These are phyloP conservation scores for Cnidoscolus chayamansa DNA, from an alignment of 441 rosid species.

Conservation along the genomic window DNA sequence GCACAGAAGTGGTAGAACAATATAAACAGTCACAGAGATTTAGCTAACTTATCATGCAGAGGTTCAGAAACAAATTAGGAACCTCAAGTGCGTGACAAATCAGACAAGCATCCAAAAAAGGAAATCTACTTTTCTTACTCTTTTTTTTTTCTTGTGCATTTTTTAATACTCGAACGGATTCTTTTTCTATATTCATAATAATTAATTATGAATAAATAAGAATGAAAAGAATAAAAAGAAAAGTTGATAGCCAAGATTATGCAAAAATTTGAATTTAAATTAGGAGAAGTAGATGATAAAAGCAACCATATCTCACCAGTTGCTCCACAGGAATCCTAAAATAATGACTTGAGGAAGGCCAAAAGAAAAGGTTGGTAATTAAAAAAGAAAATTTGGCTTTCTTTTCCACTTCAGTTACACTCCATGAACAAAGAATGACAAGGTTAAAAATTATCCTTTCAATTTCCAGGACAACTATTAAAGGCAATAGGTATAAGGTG, in stretches of 20 bases:
- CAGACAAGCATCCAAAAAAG: not conserved
- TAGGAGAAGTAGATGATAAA: not conserved
- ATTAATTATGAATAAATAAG: too few relatives aligned
- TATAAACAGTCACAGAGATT: not conserved
- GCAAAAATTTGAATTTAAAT: not conserved
- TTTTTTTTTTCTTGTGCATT: too few relatives aligned
- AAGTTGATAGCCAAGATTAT: too few relatives aligned
- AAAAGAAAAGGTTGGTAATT: not conserved
- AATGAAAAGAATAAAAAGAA: too few relatives aligned
- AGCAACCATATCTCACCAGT: slow-evolving; percentile 1
- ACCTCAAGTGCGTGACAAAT: not conserved
- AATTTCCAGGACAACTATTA: slow-evolving; percentile 21
- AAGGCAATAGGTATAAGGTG: slow-evolving; percentile 20
- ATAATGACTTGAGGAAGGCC: not conserved
- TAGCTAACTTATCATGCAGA: not conserved
- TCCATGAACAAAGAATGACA: slow-evolving; percentile 12
- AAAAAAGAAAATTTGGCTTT: slow-evolving; percentile 9
- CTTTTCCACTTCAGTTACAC: slow-evolving; percentile 16
- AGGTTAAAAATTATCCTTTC: slow-evolving; percentile 30
- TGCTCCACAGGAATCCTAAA: slow-evolving; percentile 7
- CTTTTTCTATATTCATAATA: too few relatives aligned
- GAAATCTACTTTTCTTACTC: not conserved
- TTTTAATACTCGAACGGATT: too few relatives aligned
- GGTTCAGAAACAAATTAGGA: not conserved
- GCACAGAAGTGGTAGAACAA: not conserved